Percentiles rank a stretch among this genome's conserved stretches.
These are phyloP conservation scores for Gnomoniopsis sp. DNA, from an alignment of 2,329 filamentous ascomycete genomes.

Conservation along the genomic window DNA sequence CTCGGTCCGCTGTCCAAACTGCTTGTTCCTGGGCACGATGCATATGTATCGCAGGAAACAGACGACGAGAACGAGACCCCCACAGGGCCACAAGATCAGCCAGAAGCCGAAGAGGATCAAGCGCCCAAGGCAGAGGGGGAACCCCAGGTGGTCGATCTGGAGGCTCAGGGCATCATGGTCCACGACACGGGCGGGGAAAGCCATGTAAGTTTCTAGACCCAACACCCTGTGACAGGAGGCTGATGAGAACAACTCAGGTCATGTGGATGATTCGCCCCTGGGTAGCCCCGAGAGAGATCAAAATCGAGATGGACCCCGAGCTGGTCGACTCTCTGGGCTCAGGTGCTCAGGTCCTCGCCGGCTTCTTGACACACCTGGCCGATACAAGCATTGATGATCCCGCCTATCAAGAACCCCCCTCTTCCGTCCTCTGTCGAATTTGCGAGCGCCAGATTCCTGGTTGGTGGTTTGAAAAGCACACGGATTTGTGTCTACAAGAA, in stretches of 20 bases:
- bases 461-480: conserved; percentile 99
- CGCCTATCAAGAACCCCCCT: conserved; percentile 72
- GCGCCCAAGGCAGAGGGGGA: conserved; percentile 34
- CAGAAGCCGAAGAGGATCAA: conserved; percentile 35
- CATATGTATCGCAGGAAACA: conserved; percentile 35
- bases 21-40: conserved; percentile 40
- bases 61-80: conserved; percentile 30
- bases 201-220: conserved; percentile 62
- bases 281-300: conserved; percentile 83
- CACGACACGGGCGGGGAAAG: conserved; percentile 90
- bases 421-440: conserved; percentile 88
- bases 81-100: conserved; percentile 23
- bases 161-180: conserved; percentile 97
- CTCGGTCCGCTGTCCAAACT: conserved; percentile 69
- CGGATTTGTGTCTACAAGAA: conserved; percentile 91
- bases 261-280: conserved; percentile 99
- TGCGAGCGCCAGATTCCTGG: conserved; percentile 96
- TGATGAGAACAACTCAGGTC: conserved; percentile 55
- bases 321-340: conserved; percentile 93
- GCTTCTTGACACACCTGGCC: conserved; percentile 85
- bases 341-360: conserved; percentile 89
- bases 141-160: conserved; percentile 69
- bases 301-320: conserved; percentile 85
- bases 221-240: background rate
- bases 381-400: conserved; percentile 77